Evolutionary conservation across 2,329 filamentous ascomycete species (phyloP), one percentile per base, ranked within the genome.

Genomic region (Talaromyces islandicus): DNA sequence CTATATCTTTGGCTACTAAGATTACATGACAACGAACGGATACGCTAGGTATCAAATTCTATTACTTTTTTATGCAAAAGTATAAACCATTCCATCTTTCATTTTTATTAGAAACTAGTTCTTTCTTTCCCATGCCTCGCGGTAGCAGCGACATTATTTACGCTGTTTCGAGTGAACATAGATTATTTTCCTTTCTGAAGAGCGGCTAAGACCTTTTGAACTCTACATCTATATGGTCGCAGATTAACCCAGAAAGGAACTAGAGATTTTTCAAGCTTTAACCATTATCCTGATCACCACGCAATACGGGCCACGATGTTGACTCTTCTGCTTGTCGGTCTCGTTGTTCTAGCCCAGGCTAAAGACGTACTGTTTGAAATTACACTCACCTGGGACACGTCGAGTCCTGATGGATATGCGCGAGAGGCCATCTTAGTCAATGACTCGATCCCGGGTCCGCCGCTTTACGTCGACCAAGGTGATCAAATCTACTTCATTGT

Each of bases 401-500:
- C 65, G 12, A 61, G 64, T 11, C 67, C 66, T 14, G 66, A 68
- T 62, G 67, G 67, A 4, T 60, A 66, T 25, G 35, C 62, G 48
- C 60, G 63, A 17, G 27, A 61, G 50, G 59, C 63, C 10, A 64
- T 69, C 38, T 48, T 69, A 21, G 59, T 67, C 55, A 69, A 69
- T 48, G 65, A 62, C 25, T 60, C 63, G 50, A 66, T 67, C 11
- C 62, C 62, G 2, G 60, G 57, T 17, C 60, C 60, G 35, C 25
- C 38, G 19, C 64, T 68, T 54, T 64, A 67, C 57, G 29, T 54
- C 57, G 19, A 57, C 27, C 54, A 48, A 56, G 59, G 59, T 19
- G 54, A 60, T 24, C 38, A 58, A 10, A 55, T 58, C 10, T 35
- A 63, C 41, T 60, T 66, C 30, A 19, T 62, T 21, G 64, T 66